Evolutionary conservation across 805 yeast species (phyloP), one percentile per base, ranked within the genome.

Genomic region (Schwanniomyces occidentalis): DNA sequence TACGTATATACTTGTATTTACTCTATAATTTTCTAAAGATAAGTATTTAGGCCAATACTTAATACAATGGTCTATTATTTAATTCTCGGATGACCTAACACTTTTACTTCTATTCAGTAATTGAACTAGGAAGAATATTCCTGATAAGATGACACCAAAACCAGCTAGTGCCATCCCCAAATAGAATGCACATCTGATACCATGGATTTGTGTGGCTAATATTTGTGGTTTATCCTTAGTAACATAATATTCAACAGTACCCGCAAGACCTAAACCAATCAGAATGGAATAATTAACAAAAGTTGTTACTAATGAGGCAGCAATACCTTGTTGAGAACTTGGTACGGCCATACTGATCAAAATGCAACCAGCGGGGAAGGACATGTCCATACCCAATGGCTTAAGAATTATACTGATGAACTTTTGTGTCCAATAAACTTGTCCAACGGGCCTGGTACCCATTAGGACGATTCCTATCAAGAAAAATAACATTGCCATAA

Each of bases 371-470:
- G 90, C 82, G 0, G 95, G 93, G 54, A 83, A 85, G 9, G 85
- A 77, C 64, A 80, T 67, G 52, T 85, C 91, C 88, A 85, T 82
- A 2, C 89, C 93, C 60, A 78, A 80, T 8, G 82, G 75, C 8
- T 75, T 59, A 2, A 83, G 54, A 6, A 80, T 38, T 61, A 73
- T 60, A 16, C 75, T 67, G 2, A 81, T 78, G 49, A 85, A 72
- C 6, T 73, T 60, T 54, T 78, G 74, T 1, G 71, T 67, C 77
- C 79, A 85, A 50, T 75, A 85, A 0, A 73, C 63, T 51, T 83
- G 85, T 28, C 73, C 53, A 0, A 70, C 71, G 0, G 88, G 87
- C 23, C 79, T 64, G 0, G 75, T 64, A 1, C 80, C 76, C 30
- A 76, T 58, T 51, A 82, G 56, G 0, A 74, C 47, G 23, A 65